A percentile compares a stretch with the other conserved stretches of the same genome.
phyloP scores from a whole-genome alignment of 305 asterid genomes.

The Fraxinus paxiana region DNA sequence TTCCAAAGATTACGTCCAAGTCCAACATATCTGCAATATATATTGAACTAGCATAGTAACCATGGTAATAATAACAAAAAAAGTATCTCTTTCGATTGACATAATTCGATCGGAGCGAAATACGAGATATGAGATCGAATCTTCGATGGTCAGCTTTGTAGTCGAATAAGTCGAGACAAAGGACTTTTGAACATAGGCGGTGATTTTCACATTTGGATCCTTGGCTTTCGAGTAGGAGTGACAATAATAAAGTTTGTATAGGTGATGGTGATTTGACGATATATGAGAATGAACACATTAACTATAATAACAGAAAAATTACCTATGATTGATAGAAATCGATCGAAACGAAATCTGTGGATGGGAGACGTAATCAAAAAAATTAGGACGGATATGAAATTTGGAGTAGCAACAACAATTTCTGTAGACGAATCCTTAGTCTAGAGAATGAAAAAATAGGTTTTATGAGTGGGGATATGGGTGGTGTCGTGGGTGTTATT shows the following conservation, averaged over 20 bases:
- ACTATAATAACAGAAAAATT: not conserved
- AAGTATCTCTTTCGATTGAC: too few relatives aligned
- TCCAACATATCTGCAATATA: too few relatives aligned
- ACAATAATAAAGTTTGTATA: too few relatives aligned
- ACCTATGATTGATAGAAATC: not conserved
- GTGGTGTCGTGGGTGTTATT: not conserved
- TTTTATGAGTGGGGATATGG: not conserved
- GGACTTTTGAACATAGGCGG: not conserved
- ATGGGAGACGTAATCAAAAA: not conserved
- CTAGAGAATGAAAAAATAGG: not conserved
- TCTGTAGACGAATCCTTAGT: not conserved
- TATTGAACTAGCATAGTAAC: not conserved
- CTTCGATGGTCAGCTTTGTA: too few relatives aligned
- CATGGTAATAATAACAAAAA: not conserved
- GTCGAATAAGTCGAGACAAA: too few relatives aligned
- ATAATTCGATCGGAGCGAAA: too few relatives aligned
- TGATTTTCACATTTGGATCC: not conserved
- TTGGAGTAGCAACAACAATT: not conserved
- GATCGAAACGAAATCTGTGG: not conserved
- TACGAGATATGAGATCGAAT: too few relatives aligned
- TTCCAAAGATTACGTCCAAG: too few relatives aligned
- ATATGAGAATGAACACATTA: not conserved
- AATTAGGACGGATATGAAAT: not conserved
- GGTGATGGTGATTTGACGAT: not conserved
- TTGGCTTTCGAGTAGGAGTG: not conserved